Conservation (phyloP, 768 basidiomycete genomes). For the Boletus barrowsii region DNA sequence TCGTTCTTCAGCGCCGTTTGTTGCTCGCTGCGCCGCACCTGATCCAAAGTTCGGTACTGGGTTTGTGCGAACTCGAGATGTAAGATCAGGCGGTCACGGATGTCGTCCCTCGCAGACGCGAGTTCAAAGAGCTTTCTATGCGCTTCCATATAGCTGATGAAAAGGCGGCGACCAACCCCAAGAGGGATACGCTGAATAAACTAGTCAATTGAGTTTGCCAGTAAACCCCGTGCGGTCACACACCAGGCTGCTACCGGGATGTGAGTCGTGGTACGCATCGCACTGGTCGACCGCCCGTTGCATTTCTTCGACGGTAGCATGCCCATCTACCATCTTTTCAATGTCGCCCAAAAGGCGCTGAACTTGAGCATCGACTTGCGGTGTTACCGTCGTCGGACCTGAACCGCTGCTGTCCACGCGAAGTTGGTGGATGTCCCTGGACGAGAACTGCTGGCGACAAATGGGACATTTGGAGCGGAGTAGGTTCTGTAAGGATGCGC, state of each 20-base stretch:
- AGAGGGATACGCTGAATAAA: background rate
- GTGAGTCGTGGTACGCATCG: background rate
- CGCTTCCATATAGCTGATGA: background rate
- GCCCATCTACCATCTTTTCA: background rate
- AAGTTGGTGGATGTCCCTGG: background rate
- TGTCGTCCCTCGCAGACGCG: background rate
- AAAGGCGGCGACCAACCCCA: background rate
- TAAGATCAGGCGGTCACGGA: background rate
- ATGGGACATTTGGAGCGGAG: slow-evolving; percentile 6
- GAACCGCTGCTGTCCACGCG: background rate
- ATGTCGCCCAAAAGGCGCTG: background rate
- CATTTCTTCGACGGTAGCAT: slow-evolving; percentile 5
- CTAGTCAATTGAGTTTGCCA: background rate
- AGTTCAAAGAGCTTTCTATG: background rate
- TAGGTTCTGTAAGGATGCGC: too few relatives aligned
- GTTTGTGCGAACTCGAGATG: background rate
- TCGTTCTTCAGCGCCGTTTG: background rate
- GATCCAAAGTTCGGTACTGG: background rate
- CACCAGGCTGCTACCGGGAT: background rate
- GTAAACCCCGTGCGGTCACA: background rate
- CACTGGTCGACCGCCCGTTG: background rate
- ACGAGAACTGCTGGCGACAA: slow-evolving; percentile 6
- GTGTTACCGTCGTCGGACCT: background rate
- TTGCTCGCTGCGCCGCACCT: background rate
- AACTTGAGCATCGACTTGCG: background rate